Percentiles rank a stretch among this genome's conserved stretches.
Evolutionary conservation across 2,329 filamentous ascomycete genomes (phyloP).

Genomic region (Penicillium sp.): DNA sequence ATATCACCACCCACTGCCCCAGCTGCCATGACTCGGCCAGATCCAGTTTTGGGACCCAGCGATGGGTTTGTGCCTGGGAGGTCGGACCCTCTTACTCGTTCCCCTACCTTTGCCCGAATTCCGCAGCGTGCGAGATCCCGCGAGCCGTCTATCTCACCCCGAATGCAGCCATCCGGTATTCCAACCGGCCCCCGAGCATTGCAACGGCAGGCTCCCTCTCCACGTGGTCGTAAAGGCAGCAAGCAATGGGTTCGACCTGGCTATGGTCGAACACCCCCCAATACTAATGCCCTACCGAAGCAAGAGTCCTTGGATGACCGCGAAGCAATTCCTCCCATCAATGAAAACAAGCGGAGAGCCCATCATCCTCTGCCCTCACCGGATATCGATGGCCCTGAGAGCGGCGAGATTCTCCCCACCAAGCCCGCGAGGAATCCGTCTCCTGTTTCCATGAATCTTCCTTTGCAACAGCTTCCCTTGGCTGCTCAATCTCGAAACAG

Average conservation of each 20-base stretch:
- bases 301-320: constrained; percentile 34
- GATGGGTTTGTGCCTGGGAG: constrained; percentile 24
- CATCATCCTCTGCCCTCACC: constrained; percentile 3
- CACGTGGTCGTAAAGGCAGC: constrained; percentile 34
- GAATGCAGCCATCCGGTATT: constrained; percentile 35
- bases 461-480: constrained; percentile 15
- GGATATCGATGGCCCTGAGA: constrained; percentile 2
- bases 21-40: constrained; percentile 33
- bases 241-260: constrained; percentile 42
- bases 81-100: constrained; percentile 20
- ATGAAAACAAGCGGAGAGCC: constrained; percentile 22
- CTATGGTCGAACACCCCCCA: constrained; percentile 29
- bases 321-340: constrained; percentile 19
- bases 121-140: constrained; percentile 30
- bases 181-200: constrained; percentile 44
- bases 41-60: constrained; percentile 15
- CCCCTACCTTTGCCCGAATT: constrained; percentile 27
- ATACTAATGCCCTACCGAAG: constrained; percentile 23
- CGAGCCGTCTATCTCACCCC: constrained; percentile 37
- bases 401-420: constrained; percentile 1
- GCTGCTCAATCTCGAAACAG: constrained; percentile 3
- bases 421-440: constrained; percentile 8
- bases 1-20: constrained; percentile 38
- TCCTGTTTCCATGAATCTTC: constrained; percentile 14
- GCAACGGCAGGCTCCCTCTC: constrained; percentile 29